Evolutionary conservation across 179 eudicot species (phyloP), one percentile per base, ranked within the genome.

Genomic region (Corrigiola litoralis): DNA sequence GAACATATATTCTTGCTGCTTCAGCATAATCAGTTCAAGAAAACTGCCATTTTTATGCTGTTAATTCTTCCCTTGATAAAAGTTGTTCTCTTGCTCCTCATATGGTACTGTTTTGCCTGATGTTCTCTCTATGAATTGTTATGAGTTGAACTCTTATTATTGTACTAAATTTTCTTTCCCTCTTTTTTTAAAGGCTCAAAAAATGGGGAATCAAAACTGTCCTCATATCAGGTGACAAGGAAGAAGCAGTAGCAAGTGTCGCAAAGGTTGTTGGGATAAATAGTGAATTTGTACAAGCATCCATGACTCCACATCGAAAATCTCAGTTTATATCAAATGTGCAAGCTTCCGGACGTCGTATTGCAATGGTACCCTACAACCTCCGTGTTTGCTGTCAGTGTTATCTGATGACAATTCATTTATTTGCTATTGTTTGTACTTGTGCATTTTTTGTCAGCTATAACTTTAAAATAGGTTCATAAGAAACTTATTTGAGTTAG

Each of bases 211-310:
- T 92, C 66, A 77, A 80, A 60, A 76, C 92, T 11, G 77, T 82
- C 32, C 81, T 92, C 38, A 61, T 90, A 81, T 92, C 98, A 27
- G 98, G 98, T 61, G 96, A 92, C 95, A 84, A 95, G 86, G 88
- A 89, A 85, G 98, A 85, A 80, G 98, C 95, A 81, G 96, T 92
- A 65, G 86, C 92, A 85, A 77, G 59, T 64, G 79, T 92, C 51
- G 96, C 90, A 41, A 80, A 80, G 55, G 54, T 74, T 29, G 82
- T 92, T 71, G 98, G 98, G 67, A 85, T 92, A 71, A 75, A 77
- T 71, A 71, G 68, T 71, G 80, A 87, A 61, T 77, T 63, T 70
- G 77, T 87, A 56, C 77, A 84, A 70, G 81, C 95, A 72, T 84
- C 95, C 29, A 74, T 89, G 71, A 81, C 84, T 54, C 98, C 98